Percentiles rank a stretch among this genome's conserved stretches.
These are phyloP conservation scores for Backusella macrospora DNA, from an alignment of 192 early-diverging fungal genomes.

Conservation along the genomic window DNA sequence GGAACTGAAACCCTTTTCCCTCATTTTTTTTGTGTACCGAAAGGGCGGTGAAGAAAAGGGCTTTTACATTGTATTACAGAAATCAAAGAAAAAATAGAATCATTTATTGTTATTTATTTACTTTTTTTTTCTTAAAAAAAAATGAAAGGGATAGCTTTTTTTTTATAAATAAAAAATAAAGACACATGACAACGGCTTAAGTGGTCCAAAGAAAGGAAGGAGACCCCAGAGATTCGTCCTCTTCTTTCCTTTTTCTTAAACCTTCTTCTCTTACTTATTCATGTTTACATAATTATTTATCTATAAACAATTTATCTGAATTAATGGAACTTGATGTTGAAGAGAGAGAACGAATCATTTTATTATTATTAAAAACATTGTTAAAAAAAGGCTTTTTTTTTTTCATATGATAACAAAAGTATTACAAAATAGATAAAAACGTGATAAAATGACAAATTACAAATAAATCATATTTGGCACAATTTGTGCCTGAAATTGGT, in stretches of 20 bases:
- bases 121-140: not conserved
- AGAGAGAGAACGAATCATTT: not conserved
- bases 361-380: not conserved
- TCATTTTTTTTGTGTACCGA: not conserved
- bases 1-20: not conserved
- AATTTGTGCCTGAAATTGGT: not conserved
- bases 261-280: not conserved
- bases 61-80: not conserved
- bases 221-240: not conserved
- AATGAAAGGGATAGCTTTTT: not conserved
- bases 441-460: not conserved
- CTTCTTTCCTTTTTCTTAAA: not conserved
- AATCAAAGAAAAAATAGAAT: not conserved
- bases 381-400: not conserved
- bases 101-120: not conserved
- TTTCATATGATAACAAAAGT: not conserved
- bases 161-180: not conserved
- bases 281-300: not conserved
- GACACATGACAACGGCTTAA: not conserved
- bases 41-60: not conserved
- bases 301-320: not conserved
- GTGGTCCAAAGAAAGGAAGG: not conserved
- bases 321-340: not conserved
- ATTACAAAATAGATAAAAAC: not conserved
- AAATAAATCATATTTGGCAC: not conserved